Evolutionary conservation across 257 asterid species (phyloP), one percentile per base, ranked within the genome.

Genomic region (Solanum lignicaule): DNA sequence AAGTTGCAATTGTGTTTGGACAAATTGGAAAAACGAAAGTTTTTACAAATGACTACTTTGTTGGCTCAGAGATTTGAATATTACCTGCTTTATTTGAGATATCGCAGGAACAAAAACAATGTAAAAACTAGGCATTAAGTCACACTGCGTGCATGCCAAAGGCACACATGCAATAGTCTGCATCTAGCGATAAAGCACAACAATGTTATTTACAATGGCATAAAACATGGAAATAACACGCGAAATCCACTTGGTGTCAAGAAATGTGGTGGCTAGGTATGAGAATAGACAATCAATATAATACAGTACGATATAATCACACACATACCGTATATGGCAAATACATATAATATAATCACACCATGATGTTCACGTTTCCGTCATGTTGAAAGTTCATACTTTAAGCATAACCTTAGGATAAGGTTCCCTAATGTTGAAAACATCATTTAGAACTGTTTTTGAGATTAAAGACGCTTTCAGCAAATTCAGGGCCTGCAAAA

Each of bases 401-500:
- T 84, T 36, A 8, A 84, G 87, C 87, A 84, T 62, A 33, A 84
- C 38, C 79, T 36, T 20, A n/a, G 79, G 87, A 52, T 33, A 84
- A 7, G 62, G 78, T 33, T 84, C 87, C 46, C 79, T 84, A 27
- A 23, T 58, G 27, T 12, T 84, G 87, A 84, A 84, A 36, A 84
- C 87, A 84, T 84, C 87, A 84, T 41, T 84, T 23, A 84, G 23
- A 65, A 84, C 87, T 21, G 75, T 58, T n/a, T 36, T 84, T 18
- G 87, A 46, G 62, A 84, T 69, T 65, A 84, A 84, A 69, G 87
- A 84, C 5, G 87, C 87, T 65, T 69, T 84, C 55, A 84, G 79
- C 79, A 84, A 31, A 65, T 84, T 84, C 79, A 84, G 23, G 58
- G 87, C 87, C 87, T 84, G 87, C 87, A 84, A n/a, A 39, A 78